Evolutionary conservation across 2,329 filamentous ascomycete species (phyloP).

Genomic region (Ascocoryne sarcoides): DNA sequence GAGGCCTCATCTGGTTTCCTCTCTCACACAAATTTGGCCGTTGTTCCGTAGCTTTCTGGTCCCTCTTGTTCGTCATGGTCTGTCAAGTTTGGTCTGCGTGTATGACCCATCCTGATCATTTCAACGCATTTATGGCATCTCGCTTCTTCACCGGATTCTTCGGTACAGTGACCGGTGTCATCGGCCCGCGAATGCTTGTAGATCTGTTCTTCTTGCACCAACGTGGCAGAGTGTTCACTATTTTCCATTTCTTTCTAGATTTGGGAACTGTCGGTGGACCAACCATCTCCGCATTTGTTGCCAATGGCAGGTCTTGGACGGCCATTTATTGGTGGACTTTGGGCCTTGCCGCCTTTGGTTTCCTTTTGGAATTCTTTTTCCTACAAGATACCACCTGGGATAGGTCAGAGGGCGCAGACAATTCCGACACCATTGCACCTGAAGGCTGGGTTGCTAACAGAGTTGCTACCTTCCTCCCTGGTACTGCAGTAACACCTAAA

Average conservation of each 20-base stretch:
- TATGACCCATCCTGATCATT: conserved; percentile 29
- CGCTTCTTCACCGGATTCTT: conserved; percentile 33
- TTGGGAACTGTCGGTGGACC: conserved; percentile 31
- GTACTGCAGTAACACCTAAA: conserved; percentile 8
- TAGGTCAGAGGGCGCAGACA: conserved; percentile 18
- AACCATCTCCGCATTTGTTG: conserved; percentile 34
- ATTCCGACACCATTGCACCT: conserved; percentile 9
- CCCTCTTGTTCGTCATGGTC: conserved; percentile 26
- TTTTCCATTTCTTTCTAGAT: conserved; percentile 30
- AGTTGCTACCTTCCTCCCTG: conserved; percentile 11
- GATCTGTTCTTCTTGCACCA: conserved; percentile 37
- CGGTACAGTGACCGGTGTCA: conserved; percentile 30
- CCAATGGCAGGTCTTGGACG: conserved; percentile 28
- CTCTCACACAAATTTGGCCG: conserved; percentile 31
- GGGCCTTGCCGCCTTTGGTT: conserved; percentile 27
- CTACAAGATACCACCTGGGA: conserved; percentile 33
- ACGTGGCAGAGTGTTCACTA: conserved; percentile 32
- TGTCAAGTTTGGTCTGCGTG: conserved; percentile 21
- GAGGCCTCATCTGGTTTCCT: conserved; percentile 32
- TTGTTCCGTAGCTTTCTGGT: conserved; percentile 33
- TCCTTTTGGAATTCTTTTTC: conserved; percentile 30
- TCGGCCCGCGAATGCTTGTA: conserved; percentile 34
- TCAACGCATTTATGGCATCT: conserved; percentile 23
- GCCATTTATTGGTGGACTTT: conserved; percentile 36
- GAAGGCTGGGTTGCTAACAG: conserved; percentile 16